Base-by-base conservation (phyloP, 2,329 filamentous ascomycete genomes). In the Hypoxylon sp. region DNA sequence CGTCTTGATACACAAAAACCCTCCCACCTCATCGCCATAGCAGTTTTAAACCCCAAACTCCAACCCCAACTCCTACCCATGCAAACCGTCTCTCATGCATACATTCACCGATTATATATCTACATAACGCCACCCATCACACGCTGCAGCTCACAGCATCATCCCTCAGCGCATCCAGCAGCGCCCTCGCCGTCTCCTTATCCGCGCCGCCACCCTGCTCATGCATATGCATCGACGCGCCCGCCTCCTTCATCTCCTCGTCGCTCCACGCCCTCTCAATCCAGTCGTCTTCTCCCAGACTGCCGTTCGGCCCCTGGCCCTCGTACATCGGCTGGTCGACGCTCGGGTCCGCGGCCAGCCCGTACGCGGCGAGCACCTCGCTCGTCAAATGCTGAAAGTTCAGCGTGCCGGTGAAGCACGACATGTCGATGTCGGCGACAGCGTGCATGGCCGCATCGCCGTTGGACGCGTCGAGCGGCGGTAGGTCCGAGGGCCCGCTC, bases 81-180 rank as follows among this genome's bases (percentile, higher is more conserved):
- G 37, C 37, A 19, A 19, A 19, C 17, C 37, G 15, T 55, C 46
- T 11, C 10, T 15, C 34, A 65, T 65, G 56, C 62, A 47, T 39
- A 28, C 26, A 1, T 22, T 49, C 30, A 54, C 20, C 32, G 24
- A 47, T 8, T 28, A 26, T 5, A n/a, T n/a, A n/a, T n/a, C n/a
- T 28, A 22, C 15, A 44, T 8, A 24, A 26, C 8, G 19, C 15
- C 13, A 22, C 17, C 17, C 28, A 39, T 67, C 58, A 67, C 44
- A 60, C 65, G 43, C 50, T 24, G 47, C 69, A 70, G 22, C 62
- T 61, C 15, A 72, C 58, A 6, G 49, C 34, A 26, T 66, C 64
- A 7, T 78, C 76, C 17, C 72, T 73, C 47, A 81, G 59, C 5
- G 78, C 78, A 58, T 80, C 77, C 5, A 81, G 70, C 32, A 81